A percentile compares a stretch with the other conserved stretches of the same genome.
phyloP scores from a whole-genome alignment of 768 basidiomycete genomes.

The Leccinum variicolor region DNA sequence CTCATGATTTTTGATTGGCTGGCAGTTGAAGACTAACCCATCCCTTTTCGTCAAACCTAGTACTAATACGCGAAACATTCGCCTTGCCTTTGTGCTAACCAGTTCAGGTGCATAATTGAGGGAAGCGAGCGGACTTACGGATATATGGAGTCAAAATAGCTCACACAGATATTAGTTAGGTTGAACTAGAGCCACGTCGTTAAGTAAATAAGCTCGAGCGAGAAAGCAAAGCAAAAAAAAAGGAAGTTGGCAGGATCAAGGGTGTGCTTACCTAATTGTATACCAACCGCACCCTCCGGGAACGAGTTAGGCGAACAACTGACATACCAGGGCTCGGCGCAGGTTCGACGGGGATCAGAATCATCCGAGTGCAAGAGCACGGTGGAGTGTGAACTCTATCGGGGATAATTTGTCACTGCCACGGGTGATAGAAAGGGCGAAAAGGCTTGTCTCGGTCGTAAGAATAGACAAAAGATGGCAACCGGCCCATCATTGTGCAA shows the following conservation, averaged over 20 bases:
- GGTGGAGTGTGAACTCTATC: conserved; percentile 10
- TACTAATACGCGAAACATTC: background rate
- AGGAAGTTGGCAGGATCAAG: conserved; percentile 15
- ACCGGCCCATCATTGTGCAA: background rate
- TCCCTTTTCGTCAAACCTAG: background rate
- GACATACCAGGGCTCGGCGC: conserved; percentile 18
- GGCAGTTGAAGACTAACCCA: background rate
- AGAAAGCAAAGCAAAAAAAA: conserved; percentile 22
- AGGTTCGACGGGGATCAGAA: conserved; percentile 24
- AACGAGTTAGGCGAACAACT: conserved; percentile 16
- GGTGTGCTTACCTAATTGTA: conserved; percentile 23
- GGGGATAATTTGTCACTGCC: conserved; percentile 5
- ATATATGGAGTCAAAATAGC: conserved; percentile 8
- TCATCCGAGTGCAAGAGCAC: conserved; percentile 1
- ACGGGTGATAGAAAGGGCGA: background rate
- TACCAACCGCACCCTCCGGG: conserved; percentile 2
- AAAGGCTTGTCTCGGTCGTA: conserved; percentile 13
- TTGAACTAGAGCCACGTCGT: conserved; percentile 10
- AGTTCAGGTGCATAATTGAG: background rate
- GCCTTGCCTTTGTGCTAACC: background rate
- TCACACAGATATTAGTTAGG: conserved; percentile 11
- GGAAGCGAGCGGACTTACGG: conserved; percentile 18
- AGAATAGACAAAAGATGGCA: conserved; percentile 4
- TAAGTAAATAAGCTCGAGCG: conserved; percentile 15
- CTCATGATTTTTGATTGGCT: background rate